Evolutionary conservation across 163 green algal genomes (phyloP), one percentile per base, ranked within the genome.

Genomic region (Coccomyxa subellipsoidea): DNA sequence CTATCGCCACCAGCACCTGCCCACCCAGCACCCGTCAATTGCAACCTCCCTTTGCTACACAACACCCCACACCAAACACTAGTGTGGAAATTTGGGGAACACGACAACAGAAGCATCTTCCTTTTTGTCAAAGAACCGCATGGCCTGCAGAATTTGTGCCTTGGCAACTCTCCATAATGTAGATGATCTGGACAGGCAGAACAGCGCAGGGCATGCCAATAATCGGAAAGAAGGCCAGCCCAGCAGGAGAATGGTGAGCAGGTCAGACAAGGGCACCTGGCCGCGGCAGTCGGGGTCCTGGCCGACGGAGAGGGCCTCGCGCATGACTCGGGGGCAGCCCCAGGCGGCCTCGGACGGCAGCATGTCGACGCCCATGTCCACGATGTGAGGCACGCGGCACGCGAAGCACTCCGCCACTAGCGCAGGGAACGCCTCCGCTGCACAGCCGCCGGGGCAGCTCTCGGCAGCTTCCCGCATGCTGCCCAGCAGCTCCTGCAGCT

Each of bases 401-500:
- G 73, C 73, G 15, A 79, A 37, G 73, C 73, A 79, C 73, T 79
- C 73, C 27, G 70, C 70, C 70, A 77, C 70, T 8, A 77, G 70
- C 70, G 32, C 23, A 10, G 32, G 70, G 70, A 47, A 77, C 32
- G 32, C 70, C 32, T 27, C 32, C 70, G 34, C 66, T 23, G 70
- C 5, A 8, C 32, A 47, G 70, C 70, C 29, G 70, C 32, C 70
- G 10, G 32, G 70, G 4, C 27, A 27, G 70, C 66, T 18, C 66
- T 35, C 21, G n/a, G 66, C 29, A 9, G 29, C 66, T 35, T 34
- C 66, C 66, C 18, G 59, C 54, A 66, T 23, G 54, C 37, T 31
- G 54, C 59, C 66, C 73, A 39, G 79, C 79, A 82, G 79, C 79
- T 69, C 79, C 79, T 79, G 38, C 73, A 81, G 36, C 36, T 38